phyloP scores from a whole-genome alignment of 345 rosid genomes.

The Stellera chamaejasme region DNA sequence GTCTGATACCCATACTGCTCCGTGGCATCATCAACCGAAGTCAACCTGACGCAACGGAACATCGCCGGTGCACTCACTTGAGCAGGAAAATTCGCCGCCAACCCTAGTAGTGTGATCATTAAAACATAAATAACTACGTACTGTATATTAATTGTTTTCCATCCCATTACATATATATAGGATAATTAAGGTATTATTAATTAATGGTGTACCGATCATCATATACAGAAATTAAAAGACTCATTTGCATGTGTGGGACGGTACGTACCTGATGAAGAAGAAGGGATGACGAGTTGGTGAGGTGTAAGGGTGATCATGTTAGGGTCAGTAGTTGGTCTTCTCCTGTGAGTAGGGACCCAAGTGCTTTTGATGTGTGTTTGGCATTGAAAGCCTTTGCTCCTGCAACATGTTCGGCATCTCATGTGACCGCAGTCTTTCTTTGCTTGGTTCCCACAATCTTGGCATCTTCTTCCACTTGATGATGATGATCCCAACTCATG shows the following conservation, averaged over 20 bases:
- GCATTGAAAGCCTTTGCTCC: constrained; percentile 42
- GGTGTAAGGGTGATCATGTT: constrained; percentile 9
- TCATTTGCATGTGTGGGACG: background rate
- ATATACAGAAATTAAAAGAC: too few species aligned
- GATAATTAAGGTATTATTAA: too few species aligned
- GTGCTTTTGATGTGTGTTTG: constrained; percentile 64
- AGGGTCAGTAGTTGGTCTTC: constrained; percentile 23
- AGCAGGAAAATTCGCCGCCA: constrained; percentile 43
- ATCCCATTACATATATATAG: too few species aligned
- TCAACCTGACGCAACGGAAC: constrained; percentile 46
- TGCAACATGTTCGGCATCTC: constrained; percentile 66
- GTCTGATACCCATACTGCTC: constrained; percentile 40
- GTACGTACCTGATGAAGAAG: constrained; percentile 8
- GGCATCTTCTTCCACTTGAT: constrained; percentile 31
- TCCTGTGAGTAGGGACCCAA: constrained; percentile 55
- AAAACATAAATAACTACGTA: too few species aligned
- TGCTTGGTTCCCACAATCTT: constrained; percentile 71
- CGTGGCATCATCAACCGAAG: constrained; percentile 27
- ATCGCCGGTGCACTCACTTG: constrained; percentile 34
- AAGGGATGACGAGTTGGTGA: constrained; percentile 7
- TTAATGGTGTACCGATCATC: too few species aligned
- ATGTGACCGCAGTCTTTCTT: constrained; percentile 47
- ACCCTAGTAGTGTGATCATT: constrained; percentile 29
- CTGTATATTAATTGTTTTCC: too few species aligned
- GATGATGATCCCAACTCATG: constrained; percentile 1